Evolutionary conservation across 1,284 basidiomycete genomes (phyloP), one percentile per base, ranked within the genome.

Genomic region (Ceratobasidium sp.): DNA sequence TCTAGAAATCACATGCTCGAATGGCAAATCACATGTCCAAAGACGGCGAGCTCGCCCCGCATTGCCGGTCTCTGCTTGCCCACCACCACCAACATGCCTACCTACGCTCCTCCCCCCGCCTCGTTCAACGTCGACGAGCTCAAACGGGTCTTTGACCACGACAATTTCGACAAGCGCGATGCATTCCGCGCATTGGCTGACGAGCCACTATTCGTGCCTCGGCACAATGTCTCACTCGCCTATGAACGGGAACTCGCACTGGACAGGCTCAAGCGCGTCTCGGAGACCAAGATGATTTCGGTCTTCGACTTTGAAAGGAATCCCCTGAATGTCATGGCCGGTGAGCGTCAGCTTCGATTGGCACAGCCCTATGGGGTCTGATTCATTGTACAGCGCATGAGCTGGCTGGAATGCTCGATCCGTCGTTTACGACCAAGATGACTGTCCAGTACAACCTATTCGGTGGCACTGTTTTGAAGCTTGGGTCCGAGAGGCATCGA

Each of bases 391-490:
- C 68, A 71, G 68, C 68, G 44, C 67, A 78, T 52, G 67, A 55
- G 33, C 52, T 73, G 16, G 44, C 77, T 30, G 70, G 70, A 18
- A 73, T 74, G 62, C 70, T 78, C 30, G 77, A 78, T 48, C 71
- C 77, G 20, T 74, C 62, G 1, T 78, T 73, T 41, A 74, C 77
- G 8, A 78, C 70, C 5, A 78, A 78, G 64, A 74, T 74, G 77
- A 74, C 77, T 4, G 77, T 78, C 16, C 66, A 78, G 38, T 78
- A 78, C 70, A 78, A 74, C 38, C 38, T 74, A 20, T 78, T 78
- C 27, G 77, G 66, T n/a, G 77, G 77, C 66, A 73, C 77, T n/a
- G 77, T 78, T 23, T 23, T 78, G 30, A 78, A 78, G 70, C 70
- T 78, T 27, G 77, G 77, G 20, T 73, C 77, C 5, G 68, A 64